Evolutionary conservation across 2,329 filamentous ascomycete genomes (phyloP).

Genomic region (Bipolaris oryzae): DNA sequence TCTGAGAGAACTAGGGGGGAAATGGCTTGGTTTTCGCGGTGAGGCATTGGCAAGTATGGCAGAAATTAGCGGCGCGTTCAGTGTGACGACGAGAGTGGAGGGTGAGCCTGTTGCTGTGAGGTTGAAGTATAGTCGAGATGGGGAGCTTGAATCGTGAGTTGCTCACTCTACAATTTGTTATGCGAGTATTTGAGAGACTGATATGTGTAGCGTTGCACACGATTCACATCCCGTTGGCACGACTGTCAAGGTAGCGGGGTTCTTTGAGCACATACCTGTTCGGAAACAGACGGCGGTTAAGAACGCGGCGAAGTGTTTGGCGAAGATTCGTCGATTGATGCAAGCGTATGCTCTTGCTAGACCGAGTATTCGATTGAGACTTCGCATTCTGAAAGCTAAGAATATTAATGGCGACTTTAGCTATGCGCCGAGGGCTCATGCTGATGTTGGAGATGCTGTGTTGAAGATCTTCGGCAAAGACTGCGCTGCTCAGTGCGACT

Average conservation of each 20-base stretch:
- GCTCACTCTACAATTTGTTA: too few relatives aligned
- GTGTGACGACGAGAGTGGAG: conserved; percentile 67
- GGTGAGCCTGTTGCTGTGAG: conserved; percentile 64
- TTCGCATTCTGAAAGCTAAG: conserved; percentile 64
- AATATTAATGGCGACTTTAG: conserved; percentile 62
- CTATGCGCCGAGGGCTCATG: conserved; percentile 63
- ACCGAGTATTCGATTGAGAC: conserved; percentile 64
- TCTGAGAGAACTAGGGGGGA: conserved; percentile 61
- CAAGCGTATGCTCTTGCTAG: conserved; percentile 70
- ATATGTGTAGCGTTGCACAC: conserved; percentile 31
- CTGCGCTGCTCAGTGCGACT: conserved; percentile 61
- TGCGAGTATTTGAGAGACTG: background rate
- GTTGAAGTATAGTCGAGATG: conserved; percentile 59
- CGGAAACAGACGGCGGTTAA: conserved; percentile 65
- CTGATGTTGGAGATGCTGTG: conserved; percentile 62
- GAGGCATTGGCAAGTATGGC: conserved; percentile 72
- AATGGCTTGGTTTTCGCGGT: conserved; percentile 75
- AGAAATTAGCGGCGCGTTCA: conserved; percentile 61
- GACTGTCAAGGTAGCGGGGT: conserved; percentile 64
- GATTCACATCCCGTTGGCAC: conserved; percentile 70
- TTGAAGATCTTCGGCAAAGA: conserved; percentile 67
- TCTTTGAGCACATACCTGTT: conserved; percentile 68
- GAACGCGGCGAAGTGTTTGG: conserved; percentile 62
- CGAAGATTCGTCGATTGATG: conserved; percentile 65
- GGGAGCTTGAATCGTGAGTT: conserved; percentile 54